Conservation (phyloP, 305 asterid species). For the Andrographis paniculata region DNA sequence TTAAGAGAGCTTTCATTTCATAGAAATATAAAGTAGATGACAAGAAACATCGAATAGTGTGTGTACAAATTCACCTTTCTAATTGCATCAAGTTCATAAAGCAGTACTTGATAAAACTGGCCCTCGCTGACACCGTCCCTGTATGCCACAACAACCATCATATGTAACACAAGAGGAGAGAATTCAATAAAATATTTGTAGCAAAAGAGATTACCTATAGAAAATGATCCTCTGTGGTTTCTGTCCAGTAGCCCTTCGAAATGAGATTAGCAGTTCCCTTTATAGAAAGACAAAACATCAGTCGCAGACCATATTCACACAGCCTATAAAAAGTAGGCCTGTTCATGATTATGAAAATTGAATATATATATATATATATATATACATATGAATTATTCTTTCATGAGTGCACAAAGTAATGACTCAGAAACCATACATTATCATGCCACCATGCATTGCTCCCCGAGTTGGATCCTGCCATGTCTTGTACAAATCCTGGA, state of each 20-base stretch:
- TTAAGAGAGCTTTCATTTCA: neutral
- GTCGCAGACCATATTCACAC: neutral
- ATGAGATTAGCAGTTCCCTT: slow-evolving; percentile 89
- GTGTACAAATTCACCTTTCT: slow-evolving; percentile 51
- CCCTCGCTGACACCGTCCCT: slow-evolving; percentile 99
- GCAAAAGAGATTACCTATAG: slow-evolving; percentile 48
- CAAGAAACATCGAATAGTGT: slow-evolving; percentile 3
- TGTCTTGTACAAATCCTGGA: slow-evolving; percentile 74
- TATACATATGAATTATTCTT: neutral
- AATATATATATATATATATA: neutral
- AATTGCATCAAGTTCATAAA: slow-evolving; percentile 87
- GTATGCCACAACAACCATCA: slow-evolving; percentile 16
- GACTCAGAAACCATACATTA: slow-evolving; percentile 43
- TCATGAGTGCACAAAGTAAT: neutral
- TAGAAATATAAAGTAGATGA: neutral
- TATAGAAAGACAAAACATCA: slow-evolving; percentile 13
- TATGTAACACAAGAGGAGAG: neutral
- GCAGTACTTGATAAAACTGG: slow-evolving; percentile 87
- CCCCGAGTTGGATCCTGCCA: slow-evolving; percentile 89
- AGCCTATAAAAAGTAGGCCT: too few relatives aligned
- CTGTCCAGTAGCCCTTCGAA: slow-evolving; percentile 84
- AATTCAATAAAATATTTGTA: neutral
- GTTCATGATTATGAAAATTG: too few relatives aligned
- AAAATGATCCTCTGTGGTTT: slow-evolving; percentile 87
- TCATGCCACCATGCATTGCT: slow-evolving; percentile 88